These are phyloP conservation scores for Dioscorea zingiberensis DNA, from an alignment of 106 monocot species.

Conservation along the genomic window DNA sequence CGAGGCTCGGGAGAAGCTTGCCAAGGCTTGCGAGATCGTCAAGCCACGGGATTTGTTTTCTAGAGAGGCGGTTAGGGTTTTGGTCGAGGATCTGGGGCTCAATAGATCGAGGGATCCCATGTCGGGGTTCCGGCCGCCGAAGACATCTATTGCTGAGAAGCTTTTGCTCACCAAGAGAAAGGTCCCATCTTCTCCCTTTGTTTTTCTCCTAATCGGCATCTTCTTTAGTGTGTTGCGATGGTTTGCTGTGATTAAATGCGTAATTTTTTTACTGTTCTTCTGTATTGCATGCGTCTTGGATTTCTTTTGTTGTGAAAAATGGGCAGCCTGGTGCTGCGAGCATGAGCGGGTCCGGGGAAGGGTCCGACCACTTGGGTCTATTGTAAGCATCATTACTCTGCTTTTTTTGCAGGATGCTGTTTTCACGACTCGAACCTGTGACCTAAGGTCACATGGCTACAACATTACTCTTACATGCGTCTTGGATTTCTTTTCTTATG, in stretches of 20 bases:
- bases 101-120: slow-evolving; percentile 47
- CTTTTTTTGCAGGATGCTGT: too few species aligned
- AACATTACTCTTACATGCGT: too few species aligned
- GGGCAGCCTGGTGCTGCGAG: too few species aligned
- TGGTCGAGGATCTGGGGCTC: slow-evolving; percentile 84
- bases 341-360: too few species aligned
- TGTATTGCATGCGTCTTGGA: too few species aligned
- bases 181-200: slow-evolving; percentile 11
- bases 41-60: slow-evolving; percentile 74
- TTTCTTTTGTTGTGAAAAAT: too few species aligned
- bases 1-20: slow-evolving; percentile 65
- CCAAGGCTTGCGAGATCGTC: slow-evolving; percentile 40
- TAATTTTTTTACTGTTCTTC: too few species aligned
- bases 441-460: too few species aligned
- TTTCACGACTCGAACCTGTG: too few species aligned
- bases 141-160: slow-evolving; percentile 26
- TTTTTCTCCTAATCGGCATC: neutral
- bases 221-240: neutral
- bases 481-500: too few species aligned
- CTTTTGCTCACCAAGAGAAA: slow-evolving; percentile 20
- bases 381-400: too few species aligned
- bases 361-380: too few species aligned
- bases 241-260: neutral
- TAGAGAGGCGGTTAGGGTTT: slow-evolving; percentile 69
- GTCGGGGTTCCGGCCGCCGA: slow-evolving; percentile 30